Percentiles rank a stretch among this genome's conserved stretches.
phyloP scores from a whole-genome alignment of 1,284 basidiomycete genomes.

The Tremellales sp. region DNA sequence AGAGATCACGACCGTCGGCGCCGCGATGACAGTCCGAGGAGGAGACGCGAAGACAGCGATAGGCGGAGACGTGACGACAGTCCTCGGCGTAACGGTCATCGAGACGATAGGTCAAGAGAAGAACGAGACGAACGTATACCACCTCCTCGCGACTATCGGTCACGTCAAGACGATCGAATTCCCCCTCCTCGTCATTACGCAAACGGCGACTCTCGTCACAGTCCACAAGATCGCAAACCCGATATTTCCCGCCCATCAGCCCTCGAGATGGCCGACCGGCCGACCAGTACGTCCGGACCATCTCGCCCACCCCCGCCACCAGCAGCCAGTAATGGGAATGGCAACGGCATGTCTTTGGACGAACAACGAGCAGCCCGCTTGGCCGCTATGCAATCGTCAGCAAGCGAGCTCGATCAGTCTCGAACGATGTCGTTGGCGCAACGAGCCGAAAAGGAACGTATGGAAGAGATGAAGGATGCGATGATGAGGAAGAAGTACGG shows the following conservation, averaged over 20 bases:
- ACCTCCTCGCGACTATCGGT: conserved; percentile 11
- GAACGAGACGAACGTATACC: conserved; percentile 1
- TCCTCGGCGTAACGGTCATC: background rate
- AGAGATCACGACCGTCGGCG: conserved; percentile 13
- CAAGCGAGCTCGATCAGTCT: conserved; percentile 53
- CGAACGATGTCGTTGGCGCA: conserved; percentile 32
- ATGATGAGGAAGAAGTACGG: conserved; percentile 35
- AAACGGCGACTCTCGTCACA: conserved; percentile 5
- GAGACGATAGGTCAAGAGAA: background rate
- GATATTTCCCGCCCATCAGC: conserved; percentile 26
- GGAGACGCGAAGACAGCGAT: conserved; percentile 6
- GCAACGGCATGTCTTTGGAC: too few relatives aligned
- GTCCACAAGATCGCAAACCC: conserved; percentile 14
- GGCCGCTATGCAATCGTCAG: conserved; percentile 77
- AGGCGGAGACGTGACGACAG: conserved; percentile 9
- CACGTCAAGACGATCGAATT: conserved; percentile 22
- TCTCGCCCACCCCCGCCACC: conserved; percentile 10
- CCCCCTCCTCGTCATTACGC: conserved; percentile 24
- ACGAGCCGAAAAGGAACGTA: conserved; percentile 33
- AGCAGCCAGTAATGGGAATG: background rate
- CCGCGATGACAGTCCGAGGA: conserved; percentile 15
- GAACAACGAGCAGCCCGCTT: conserved; percentile 73
- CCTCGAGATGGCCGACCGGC: conserved; percentile 25
- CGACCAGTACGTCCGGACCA: too few relatives aligned
- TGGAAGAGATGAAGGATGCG: conserved; percentile 31